A percentile compares a stretch with the other conserved stretches of the same genome.
phyloP scores from a whole-genome alignment of 169 alveolate species.

The Cyclospora cayetanensis region DNA sequence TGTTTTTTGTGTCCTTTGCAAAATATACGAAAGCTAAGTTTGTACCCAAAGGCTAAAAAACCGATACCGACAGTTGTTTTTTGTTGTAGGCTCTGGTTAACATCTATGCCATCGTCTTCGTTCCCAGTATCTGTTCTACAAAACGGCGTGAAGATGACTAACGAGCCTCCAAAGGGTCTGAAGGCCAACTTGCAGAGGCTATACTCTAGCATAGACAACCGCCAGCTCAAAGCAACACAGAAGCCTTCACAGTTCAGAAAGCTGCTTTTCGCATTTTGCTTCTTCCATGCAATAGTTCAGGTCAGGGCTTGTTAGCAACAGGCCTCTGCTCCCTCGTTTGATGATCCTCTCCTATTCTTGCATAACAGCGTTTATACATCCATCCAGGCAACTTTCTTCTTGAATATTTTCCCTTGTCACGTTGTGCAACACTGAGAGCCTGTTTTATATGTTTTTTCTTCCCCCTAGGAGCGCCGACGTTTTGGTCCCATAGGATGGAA shows the following conservation, averaged over 20 bases:
- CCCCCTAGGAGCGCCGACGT: constrained; percentile 95
- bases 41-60: not conserved
- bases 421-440: not conserved
- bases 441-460: not conserved
- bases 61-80: not conserved
- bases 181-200: constrained; percentile 87
- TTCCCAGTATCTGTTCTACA: constrained; percentile 85
- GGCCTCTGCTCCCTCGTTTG: not conserved
- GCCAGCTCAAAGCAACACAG: constrained; percentile 77
- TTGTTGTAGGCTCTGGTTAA: constrained; percentile 87
- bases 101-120: constrained; percentile 90
- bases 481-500: constrained; percentile 99
- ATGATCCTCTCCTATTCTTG: not conserved
- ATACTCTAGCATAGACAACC: constrained; percentile 64
- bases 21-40: not conserved
- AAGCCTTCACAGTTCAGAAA: constrained; percentile 90
- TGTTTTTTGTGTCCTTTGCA: not conserved
- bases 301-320: constrained; percentile 74
- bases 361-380: too few species aligned
- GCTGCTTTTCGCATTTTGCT: constrained; percentile 92
- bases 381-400: too few species aligned
- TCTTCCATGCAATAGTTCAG: constrained; percentile 96
- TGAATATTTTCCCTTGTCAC: not conserved
- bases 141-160: constrained; percentile 93
- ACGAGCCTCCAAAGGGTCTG: constrained; percentile 96